Conservation (phyloP, 768 basidiomycete genomes). For the Collybia sordida region DNA sequence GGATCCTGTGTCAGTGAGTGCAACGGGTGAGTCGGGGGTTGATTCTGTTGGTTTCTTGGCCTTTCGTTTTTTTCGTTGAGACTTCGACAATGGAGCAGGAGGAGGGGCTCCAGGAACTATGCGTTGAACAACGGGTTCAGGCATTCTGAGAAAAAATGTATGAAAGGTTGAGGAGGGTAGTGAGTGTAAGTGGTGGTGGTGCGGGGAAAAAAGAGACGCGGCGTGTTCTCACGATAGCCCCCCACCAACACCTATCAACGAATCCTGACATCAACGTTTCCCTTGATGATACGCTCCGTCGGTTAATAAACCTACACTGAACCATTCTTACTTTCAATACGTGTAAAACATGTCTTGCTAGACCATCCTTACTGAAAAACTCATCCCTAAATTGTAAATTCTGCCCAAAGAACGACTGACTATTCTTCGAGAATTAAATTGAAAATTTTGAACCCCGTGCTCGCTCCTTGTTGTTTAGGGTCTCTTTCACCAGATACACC, state of each 20-base stretch:
- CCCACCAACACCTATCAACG: conserved; percentile 8
- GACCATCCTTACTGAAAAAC: too few species aligned
- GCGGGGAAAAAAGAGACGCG: conserved; percentile 15
- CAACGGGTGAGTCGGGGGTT: conserved; percentile 45
- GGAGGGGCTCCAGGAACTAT: conserved; percentile 79
- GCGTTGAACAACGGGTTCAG: conserved; percentile 42
- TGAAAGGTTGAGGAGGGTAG: conserved; percentile 5
- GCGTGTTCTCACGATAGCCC: conserved; percentile 19
- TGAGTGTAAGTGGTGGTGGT: conserved; percentile 10
- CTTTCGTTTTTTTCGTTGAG: conserved; percentile 71
- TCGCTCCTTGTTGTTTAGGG: too few species aligned
- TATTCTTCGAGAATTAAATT: too few species aligned
- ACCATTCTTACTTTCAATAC: too few species aligned
- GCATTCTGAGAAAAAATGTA: conserved; percentile 27
- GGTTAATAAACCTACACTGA: too few species aligned
- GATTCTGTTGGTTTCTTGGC: conserved; percentile 45
- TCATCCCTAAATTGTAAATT: too few species aligned
- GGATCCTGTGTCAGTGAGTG: conserved; percentile 44
- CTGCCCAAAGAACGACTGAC: too few species aligned
- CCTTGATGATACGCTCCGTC: too few species aligned
- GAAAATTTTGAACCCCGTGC: too few species aligned
- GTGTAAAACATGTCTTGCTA: too few species aligned
- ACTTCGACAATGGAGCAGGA: conserved; percentile 56
- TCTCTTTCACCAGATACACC: too few species aligned
- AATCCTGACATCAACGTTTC: too few species aligned